Evolutionary conservation across 148 eudicot species (phyloP).

Genomic region (Rhododendron kiyosumense): DNA sequence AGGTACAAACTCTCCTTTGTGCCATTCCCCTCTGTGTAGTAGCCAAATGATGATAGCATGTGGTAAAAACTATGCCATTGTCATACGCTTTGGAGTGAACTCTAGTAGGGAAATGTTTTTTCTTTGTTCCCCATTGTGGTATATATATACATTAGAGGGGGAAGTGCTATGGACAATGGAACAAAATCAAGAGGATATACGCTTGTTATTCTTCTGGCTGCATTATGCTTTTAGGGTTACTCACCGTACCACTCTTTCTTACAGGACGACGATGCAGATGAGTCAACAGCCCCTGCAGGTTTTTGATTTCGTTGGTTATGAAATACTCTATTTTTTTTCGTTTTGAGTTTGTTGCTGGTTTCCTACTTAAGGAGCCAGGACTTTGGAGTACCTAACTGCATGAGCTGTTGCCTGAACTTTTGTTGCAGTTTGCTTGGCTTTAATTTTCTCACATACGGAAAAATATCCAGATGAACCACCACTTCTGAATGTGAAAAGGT

Average conservation of each 20-base stretch:
- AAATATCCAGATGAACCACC: conserved; percentile 98
- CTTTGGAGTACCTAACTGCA: neutral
- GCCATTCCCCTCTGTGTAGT: conserved; percentile 25
- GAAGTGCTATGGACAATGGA: neutral
- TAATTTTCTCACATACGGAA: conserved; percentile 91
- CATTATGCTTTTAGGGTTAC: neutral
- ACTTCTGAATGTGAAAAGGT: conserved; percentile 79
- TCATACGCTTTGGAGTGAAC: neutral
- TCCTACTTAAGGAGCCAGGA: conserved; percentile 8
- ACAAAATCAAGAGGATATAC: conserved; percentile 2
- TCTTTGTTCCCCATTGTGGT: neutral
- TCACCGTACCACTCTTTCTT: conserved; percentile 10
- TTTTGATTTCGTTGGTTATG: conserved; percentile 7
- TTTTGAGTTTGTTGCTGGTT: conserved; percentile 8
- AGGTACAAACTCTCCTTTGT: conserved; percentile 37
- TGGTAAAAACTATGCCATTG: neutral
- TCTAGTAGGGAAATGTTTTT: neutral
- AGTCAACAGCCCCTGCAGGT: conserved; percentile 50
- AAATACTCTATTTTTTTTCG: neutral
- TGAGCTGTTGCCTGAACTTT: conserved; percentile 13
- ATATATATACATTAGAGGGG: neutral
- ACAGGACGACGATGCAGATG: conserved; percentile 78
- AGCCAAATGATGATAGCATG: neutral
- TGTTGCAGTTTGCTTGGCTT: conserved; percentile 78
- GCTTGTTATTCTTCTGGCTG: neutral